Evolutionary conservation across 805 yeast species (phyloP).

Genomic region (baker's yeast (Saccharomyces cerevisiae)): DNA sequence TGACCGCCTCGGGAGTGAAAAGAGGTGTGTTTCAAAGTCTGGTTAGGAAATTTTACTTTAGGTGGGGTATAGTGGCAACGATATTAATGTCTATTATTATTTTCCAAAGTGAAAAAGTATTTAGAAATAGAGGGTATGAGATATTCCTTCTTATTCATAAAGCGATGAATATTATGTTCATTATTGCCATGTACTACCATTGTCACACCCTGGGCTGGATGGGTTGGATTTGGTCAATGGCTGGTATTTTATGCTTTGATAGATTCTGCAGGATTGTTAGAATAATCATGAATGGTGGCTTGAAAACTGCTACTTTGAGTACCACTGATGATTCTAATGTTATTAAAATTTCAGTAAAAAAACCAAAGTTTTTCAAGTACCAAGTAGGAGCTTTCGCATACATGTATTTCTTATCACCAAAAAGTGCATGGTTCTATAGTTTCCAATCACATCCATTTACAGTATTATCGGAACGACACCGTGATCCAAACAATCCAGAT

Average conservation of each 20-base stretch:
- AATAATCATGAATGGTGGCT: slow-evolving; percentile 25
- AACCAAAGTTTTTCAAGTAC: slow-evolving; percentile 41
- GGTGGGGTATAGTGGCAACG: slow-evolving; percentile 43
- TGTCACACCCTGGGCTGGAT: slow-evolving; percentile 44
- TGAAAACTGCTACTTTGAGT: slow-evolving; percentile 16
- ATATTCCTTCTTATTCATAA: slow-evolving; percentile 52
- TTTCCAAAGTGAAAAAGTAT: slow-evolving; percentile 40
- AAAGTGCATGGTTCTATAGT: slow-evolving; percentile 40
- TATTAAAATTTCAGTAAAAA: slow-evolving; percentile 34
- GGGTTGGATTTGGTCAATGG: slow-evolving; percentile 40
- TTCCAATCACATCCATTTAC: slow-evolving; percentile 70
- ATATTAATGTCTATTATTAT: slow-evolving; percentile 36
- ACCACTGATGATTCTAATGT: slow-evolving; percentile 25
- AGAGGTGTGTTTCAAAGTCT: slow-evolving; percentile 36
- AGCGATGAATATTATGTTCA: slow-evolving; percentile 43
- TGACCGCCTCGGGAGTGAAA: slow-evolving; percentile 40
- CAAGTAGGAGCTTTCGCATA: slow-evolving; percentile 51
- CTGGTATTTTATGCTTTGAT: slow-evolving; percentile 44
- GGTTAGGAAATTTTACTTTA: slow-evolving; percentile 40
- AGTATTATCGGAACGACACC: slow-evolving; percentile 34
- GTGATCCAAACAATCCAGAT: slow-evolving; percentile 23
- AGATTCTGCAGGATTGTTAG: slow-evolving; percentile 40
- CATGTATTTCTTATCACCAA: slow-evolving; percentile 46
- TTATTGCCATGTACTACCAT: slow-evolving; percentile 53
- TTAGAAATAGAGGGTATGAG: slow-evolving; percentile 54